These are phyloP conservation scores for Daldinia caldariorum DNA, from an alignment of 495 filamentous ascomycete genomes.

Conservation along the genomic window DNA sequence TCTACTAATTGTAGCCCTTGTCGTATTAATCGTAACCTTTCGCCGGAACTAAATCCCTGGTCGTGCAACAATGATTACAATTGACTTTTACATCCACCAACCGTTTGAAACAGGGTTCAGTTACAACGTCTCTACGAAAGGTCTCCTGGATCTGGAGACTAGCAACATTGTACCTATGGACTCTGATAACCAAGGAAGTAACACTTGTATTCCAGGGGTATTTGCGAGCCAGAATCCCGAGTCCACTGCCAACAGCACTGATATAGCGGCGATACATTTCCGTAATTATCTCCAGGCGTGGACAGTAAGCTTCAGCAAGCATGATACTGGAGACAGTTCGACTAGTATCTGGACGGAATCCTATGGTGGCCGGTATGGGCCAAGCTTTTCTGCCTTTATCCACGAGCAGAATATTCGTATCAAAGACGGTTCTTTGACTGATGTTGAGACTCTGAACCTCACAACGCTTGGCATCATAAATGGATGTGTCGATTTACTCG, in stretches of 20 bases:
- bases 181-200: conserved; percentile 40
- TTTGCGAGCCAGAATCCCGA: conserved; percentile 61
- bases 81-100: conserved; percentile 77
- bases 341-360: conserved; percentile 69
- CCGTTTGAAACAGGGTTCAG: conserved; percentile 64
- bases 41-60: conserved; percentile 62
- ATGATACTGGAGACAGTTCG: conserved; percentile 53
- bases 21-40: conserved; percentile 50
- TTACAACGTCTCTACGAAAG: conserved; percentile 58
- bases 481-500: conserved; percentile 75
- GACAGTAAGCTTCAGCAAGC: conserved; percentile 67
- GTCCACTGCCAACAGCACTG: conserved; percentile 68
- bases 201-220: conserved; percentile 65
- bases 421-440: conserved; percentile 54
- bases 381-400: conserved; percentile 68
- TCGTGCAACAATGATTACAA: conserved; percentile 76
- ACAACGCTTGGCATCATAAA: conserved; percentile 70
- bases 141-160: conserved; percentile 50
- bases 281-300: conserved; percentile 78
- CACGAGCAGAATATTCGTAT: conserved; percentile 66
- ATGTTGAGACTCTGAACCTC: conserved; percentile 60
- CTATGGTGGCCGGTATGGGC: conserved; percentile 70
- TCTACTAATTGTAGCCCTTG: too few species aligned
- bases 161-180: conserved; percentile 37
- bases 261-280: conserved; percentile 65